Percentiles rank a stretch among this genome's conserved stretches.
phyloP scores from a whole-genome alignment of 805 yeast species.

The Candida caryicola region DNA sequence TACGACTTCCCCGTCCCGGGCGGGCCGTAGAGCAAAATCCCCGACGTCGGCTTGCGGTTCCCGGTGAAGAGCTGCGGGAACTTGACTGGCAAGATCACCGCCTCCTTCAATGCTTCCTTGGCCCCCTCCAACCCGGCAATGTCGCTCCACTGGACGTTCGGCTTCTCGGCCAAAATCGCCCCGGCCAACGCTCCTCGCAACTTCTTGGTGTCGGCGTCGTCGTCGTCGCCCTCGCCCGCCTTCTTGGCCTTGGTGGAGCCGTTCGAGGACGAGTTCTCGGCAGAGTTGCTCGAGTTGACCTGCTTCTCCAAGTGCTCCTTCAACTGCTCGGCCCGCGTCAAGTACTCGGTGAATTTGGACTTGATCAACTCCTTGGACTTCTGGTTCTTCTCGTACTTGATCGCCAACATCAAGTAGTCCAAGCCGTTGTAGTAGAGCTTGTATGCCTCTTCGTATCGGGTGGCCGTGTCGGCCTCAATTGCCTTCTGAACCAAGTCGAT shows the following conservation, averaged over 20 bases:
- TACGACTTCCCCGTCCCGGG: slow-evolving; percentile 99
- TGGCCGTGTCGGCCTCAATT: slow-evolving; percentile 87
- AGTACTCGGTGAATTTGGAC: slow-evolving; percentile 85
- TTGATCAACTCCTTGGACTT: slow-evolving; percentile 85
- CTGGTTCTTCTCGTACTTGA: slow-evolving; percentile 88
- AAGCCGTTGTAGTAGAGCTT: slow-evolving; percentile 88
- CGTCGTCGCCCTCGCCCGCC: slow-evolving; percentile 47
- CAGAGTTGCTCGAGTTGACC: slow-evolving; percentile 39
- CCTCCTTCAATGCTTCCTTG: slow-evolving; percentile 94
- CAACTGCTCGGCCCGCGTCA: slow-evolving; percentile 89
- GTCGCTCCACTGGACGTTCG: slow-evolving; percentile 91
- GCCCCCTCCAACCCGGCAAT: slow-evolving; percentile 95
- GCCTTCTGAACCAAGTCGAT: slow-evolving; percentile 92
- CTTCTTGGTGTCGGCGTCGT: slow-evolving; percentile 81
- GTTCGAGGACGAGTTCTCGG: slow-evolving; percentile 51
- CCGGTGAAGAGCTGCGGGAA: slow-evolving; percentile 96
- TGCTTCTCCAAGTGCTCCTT: slow-evolving; percentile 81
- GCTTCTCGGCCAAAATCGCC: slow-evolving; percentile 87
- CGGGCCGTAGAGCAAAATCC: slow-evolving; percentile 72
- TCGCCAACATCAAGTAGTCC: slow-evolving; percentile 92
- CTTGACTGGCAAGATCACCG: slow-evolving; percentile 92
- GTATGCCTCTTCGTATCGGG: slow-evolving; percentile 91
- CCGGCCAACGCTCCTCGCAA: slow-evolving; percentile 88
- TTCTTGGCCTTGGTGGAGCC: slow-evolving; percentile 59
- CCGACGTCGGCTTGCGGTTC: slow-evolving; percentile 87